Evolutionary conservation across 176 grass and related monocot genomes (phyloP), one percentile per base, ranked within the genome.

Genomic region (Triticum monococcum): DNA sequence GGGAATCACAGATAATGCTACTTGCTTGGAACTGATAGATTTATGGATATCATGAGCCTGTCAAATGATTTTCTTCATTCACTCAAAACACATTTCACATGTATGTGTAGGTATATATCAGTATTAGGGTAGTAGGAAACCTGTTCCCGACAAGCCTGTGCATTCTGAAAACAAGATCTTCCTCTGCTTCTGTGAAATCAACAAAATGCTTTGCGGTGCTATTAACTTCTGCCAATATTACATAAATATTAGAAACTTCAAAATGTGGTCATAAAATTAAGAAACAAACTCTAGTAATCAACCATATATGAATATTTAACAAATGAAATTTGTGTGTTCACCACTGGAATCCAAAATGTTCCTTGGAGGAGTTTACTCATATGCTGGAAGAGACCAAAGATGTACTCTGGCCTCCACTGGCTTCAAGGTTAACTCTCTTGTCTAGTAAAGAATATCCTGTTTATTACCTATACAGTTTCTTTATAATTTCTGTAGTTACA

Each of bases 141-240:
- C 89, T 94, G 76, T 87, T 89, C 72, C 87, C 77, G 2, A 94
- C 92, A 76, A 94, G 89, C 7, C 71, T 88, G 72, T 91, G 82
- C 84, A 94, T 87, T 85, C 89, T 91, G 56, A 73, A 82, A 73
- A 89, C 72, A 4, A 94, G 89, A 83, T 94, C 92, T 89, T 91
- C 84, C 78, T 94, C 89, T 75, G 20, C 70, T 72, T 94, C 92
- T 33, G 87, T 61, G 89, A 91, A 86, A 63, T 87, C 81, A 77
- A 82, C 67, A 86, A 89, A 86, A 36, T 81, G 72, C 30, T 84
- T 32, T 68, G 78, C 33, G 28, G 81, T 81, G 68, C 70, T 87
- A 28, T 85, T 63, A 68, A 66, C 86, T 84, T 86, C 92, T 94
- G 87, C 45, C 67, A 57, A 68, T 46, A 67, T 57, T 79, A 60